A percentile compares a stretch with the other conserved stretches of the same genome.
Evolutionary conservation across 2,329 filamentous ascomycete species (phyloP).

Genomic region (Cercospora brassicicola): DNA sequence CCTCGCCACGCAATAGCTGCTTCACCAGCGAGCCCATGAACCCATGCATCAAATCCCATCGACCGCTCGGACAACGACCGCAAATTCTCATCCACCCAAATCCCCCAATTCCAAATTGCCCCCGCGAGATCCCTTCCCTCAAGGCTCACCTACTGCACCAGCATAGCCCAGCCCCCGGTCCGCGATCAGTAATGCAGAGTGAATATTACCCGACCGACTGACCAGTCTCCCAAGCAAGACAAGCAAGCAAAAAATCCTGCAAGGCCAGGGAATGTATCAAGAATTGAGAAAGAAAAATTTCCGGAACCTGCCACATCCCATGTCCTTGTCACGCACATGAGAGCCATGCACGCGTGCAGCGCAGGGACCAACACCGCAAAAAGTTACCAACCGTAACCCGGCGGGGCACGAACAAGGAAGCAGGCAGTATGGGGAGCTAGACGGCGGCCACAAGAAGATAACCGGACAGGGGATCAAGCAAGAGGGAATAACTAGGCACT

Average conservation of each 20-base stretch:
- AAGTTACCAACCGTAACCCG: background rate
- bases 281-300: background rate
- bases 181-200: background rate
- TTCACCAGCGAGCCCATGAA: background rate
- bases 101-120: background rate
- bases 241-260: background rate
- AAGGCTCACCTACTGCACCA: background rate
- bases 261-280: background rate
- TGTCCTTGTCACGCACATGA: background rate
- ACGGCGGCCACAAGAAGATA: background rate
- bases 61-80: background rate
- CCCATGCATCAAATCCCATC: background rate
- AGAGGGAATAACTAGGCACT: background rate
- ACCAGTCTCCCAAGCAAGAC: background rate
- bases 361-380: background rate
- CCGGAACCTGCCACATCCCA: conserved; percentile 3
- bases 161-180: background rate
- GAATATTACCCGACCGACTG: background rate
- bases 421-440: background rate
- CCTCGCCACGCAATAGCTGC: background rate
- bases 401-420: background rate
- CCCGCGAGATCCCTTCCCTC: background rate
- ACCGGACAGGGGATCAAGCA: background rate
- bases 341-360: conserved; percentile 2
- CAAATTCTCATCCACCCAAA: background rate